Conservation (phyloP, 164 flowering plant species). For the Annona squamosa region DNA sequence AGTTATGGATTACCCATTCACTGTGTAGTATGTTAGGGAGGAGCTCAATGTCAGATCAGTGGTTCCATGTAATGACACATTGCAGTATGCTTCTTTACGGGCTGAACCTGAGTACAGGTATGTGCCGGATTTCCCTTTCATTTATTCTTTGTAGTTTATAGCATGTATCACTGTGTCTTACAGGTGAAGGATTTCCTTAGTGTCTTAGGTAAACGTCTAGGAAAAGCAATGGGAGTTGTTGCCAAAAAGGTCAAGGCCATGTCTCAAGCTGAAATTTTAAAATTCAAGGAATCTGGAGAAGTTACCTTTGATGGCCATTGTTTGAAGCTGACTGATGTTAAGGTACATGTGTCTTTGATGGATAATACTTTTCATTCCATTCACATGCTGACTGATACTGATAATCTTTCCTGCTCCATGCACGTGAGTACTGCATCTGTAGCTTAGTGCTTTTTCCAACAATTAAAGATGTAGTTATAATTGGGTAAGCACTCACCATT, state of each 20-base stretch:
- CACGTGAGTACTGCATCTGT: background rate
- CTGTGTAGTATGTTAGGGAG: conserved; percentile 70
- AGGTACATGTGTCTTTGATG: conserved; percentile 33
- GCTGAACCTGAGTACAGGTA: conserved; percentile 99
- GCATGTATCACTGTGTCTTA: conserved; percentile 1
- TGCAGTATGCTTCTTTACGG: conserved; percentile 75
- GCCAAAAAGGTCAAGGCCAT: conserved; percentile 79
- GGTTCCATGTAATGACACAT: conserved; percentile 68
- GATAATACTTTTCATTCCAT: background rate
- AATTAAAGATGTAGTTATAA: no score
- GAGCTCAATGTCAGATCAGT: conserved; percentile 76
- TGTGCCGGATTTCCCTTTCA: background rate
- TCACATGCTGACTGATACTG: no score
- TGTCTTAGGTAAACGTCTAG: conserved; percentile 77
- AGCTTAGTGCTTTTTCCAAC: background rate
- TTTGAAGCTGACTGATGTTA: conserved; percentile 62
- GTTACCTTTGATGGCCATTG: conserved; percentile 56
- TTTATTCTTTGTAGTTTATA: background rate
- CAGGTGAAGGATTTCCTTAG: conserved; percentile 22
- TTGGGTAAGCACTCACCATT: no score
- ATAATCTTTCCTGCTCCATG: no score
- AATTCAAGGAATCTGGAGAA: conserved; percentile 71
- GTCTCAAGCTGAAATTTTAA: conserved; percentile 76
- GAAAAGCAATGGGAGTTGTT: conserved; percentile 83
- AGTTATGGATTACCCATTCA: background rate